Evolutionary conservation across 305 asterid species (phyloP).

Genomic region (Fraxinus latifolia): DNA sequence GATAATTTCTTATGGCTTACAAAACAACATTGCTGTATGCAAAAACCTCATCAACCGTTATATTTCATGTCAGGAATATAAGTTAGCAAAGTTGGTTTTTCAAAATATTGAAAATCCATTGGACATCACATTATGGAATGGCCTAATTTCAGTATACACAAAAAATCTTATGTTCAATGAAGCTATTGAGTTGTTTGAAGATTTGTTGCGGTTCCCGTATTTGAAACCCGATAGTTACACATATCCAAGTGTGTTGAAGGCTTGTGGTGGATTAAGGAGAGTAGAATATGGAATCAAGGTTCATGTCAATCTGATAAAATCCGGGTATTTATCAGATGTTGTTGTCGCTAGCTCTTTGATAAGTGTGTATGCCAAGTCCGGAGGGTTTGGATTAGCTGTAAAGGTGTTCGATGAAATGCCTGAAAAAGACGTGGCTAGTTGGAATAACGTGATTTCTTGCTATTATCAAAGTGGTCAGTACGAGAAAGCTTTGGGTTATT

Average conservation of each 20-base stretch:
- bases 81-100: slow-evolving; percentile 48
- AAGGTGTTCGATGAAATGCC: slow-evolving; percentile 77
- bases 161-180: slow-evolving; percentile 53
- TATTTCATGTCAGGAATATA: slow-evolving; percentile 41
- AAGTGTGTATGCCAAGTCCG: slow-evolving; percentile 57
- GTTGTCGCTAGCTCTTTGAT: slow-evolving; percentile 62
- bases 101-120: slow-evolving; percentile 41
- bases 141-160: slow-evolving; percentile 55
- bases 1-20: slow-evolving; percentile 47
- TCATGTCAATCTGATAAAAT: slow-evolving; percentile 51
- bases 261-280: slow-evolving; percentile 56
- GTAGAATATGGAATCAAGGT: slow-evolving; percentile 46
- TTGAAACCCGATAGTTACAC: slow-evolving; percentile 65
- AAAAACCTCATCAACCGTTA: slow-evolving; percentile 59
- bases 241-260: slow-evolving; percentile 72
- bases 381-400: slow-evolving; percentile 42
- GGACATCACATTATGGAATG: slow-evolving; percentile 73
- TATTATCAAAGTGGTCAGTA: slow-evolving; percentile 68
- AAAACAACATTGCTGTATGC: slow-evolving; percentile 46
- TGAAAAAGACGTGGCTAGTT: slow-evolving; percentile 62
- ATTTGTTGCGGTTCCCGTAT: slow-evolving; percentile 35
- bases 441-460: slow-evolving; percentile 78
- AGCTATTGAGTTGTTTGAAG: slow-evolving; percentile 47
- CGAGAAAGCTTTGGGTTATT: slow-evolving; percentile 57
- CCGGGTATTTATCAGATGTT: slow-evolving; percentile 55